A percentile compares a stretch with the other conserved stretches of the same genome.
Evolutionary conservation across 1,284 basidiomycete species (phyloP).

Genomic region (Ustilago esculenta): DNA sequence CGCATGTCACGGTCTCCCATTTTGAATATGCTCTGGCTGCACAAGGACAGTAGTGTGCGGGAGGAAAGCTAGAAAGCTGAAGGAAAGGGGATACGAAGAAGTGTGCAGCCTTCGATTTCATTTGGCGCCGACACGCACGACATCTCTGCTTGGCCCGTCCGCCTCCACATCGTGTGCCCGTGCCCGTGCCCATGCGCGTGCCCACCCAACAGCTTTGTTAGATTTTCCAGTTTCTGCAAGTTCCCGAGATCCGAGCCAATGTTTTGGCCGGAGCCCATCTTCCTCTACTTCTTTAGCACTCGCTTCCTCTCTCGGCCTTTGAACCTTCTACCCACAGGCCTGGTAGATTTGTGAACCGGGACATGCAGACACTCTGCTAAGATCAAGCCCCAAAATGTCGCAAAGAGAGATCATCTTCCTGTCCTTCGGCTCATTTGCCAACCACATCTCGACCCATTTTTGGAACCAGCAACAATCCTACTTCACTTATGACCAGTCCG

Average conservation of each 20-base stretch:
- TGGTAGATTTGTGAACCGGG: too few relatives aligned
- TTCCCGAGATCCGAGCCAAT: conserved; percentile 31
- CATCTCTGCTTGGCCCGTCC: conserved; percentile 30
- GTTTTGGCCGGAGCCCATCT: background rate
- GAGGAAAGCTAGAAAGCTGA: background rate
- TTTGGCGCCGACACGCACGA: conserved; percentile 18
- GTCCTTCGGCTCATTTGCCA: conserved; percentile 60
- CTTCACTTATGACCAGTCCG: conserved; percentile 46
- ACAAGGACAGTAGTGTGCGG: background rate
- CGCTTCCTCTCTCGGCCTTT: background rate
- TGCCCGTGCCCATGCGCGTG: too few relatives aligned
- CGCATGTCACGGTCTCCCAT: conserved; percentile 44
- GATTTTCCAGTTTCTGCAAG: background rate
- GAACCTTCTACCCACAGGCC: background rate
- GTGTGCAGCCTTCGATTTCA: conserved; percentile 2
- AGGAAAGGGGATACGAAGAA: conserved; percentile 1
- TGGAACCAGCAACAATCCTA: conserved; percentile 64
- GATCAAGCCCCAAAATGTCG: conserved; percentile 13
- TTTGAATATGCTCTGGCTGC: background rate
- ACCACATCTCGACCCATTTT: conserved; percentile 63
- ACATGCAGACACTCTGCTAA: too few relatives aligned
- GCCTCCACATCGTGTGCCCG: too few relatives aligned
- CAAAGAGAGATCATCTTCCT: conserved; percentile 61
- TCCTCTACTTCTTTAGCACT: background rate
- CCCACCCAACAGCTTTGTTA: conserved; percentile 8